Evolutionary conservation across 345 rosid genomes (phyloP).

Genomic region (Citrus cavaleriei): DNA sequence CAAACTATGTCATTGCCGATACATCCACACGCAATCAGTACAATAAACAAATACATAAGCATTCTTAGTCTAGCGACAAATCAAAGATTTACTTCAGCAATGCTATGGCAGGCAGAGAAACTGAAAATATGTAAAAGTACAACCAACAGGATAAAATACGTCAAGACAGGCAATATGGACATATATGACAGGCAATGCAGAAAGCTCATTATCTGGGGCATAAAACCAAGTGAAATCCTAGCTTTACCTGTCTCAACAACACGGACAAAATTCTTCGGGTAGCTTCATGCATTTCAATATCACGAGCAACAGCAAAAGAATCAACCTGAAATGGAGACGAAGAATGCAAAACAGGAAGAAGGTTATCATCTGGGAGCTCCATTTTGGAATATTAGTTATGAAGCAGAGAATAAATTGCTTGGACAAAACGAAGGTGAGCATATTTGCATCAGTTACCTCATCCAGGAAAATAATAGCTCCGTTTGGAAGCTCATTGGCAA

Average conservation of each 20-base stretch:
- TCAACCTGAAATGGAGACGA: constrained; percentile 58
- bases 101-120: background rate
- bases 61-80: background rate
- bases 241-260: constrained; percentile 75
- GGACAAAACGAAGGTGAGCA: background rate
- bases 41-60: background rate
- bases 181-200: background rate
- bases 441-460: constrained; percentile 53
- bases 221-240: background rate
- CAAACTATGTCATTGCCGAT: background rate
- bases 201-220: background rate
- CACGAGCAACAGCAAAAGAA: constrained; percentile 86
- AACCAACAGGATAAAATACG: background rate
- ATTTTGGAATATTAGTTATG: background rate
- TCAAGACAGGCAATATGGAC: background rate
- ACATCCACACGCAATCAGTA: background rate
- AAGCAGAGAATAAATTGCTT: background rate
- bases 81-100: background rate
- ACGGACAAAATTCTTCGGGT: constrained; percentile 89
- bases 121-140: background rate
- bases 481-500: constrained; percentile 76
- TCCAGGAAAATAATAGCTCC: constrained; percentile 90
- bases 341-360: background rate
- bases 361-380: background rate
- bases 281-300: constrained; percentile 88